Percentiles rank a stretch among this genome's conserved stretches.
Conservation (phyloP, 306 rosid species). For the Senna siamea region DNA sequence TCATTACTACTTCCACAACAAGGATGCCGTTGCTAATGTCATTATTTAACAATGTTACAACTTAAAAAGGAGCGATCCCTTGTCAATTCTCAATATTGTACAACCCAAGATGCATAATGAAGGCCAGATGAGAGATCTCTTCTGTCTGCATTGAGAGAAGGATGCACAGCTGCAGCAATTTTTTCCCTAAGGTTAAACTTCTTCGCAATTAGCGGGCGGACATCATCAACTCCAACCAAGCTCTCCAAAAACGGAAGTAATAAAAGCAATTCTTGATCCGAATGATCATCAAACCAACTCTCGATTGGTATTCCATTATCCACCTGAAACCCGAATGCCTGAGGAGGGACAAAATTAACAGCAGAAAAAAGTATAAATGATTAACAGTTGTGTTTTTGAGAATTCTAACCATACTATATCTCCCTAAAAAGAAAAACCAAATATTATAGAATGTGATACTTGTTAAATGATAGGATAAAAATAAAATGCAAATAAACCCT, state of each 20-base stretch:
- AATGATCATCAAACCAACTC: constrained; percentile 97
- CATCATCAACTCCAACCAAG: constrained; percentile 90
- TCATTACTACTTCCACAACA: constrained; percentile 41
- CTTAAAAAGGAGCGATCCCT: constrained; percentile 35
- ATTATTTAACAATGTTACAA: constrained; percentile 45
- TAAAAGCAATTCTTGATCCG: constrained; percentile 72
- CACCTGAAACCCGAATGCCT: constrained; percentile 99
- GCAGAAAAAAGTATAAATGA: constrained; percentile 11
- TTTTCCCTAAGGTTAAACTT: constrained; percentile 84
- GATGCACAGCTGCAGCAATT: constrained; percentile 82
- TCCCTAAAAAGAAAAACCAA: background rate
- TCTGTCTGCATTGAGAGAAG: constrained; percentile 56
- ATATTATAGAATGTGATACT: background rate
- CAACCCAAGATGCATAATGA: constrained; percentile 50
- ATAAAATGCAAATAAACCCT: background rate
- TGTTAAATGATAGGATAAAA: constrained; percentile 9
- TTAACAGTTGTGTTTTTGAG: background rate
- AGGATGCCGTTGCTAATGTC: constrained; percentile 35
- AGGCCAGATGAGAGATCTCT: constrained; percentile 55
- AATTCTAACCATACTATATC: background rate
- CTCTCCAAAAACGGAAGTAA: constrained; percentile 95
- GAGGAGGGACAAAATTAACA: constrained; percentile 34
- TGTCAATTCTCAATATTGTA: constrained; percentile 38
- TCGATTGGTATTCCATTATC: constrained; percentile 99
- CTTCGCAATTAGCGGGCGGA: constrained; percentile 82